A percentile compares a stretch with the other conserved stretches of the same genome.
phyloP scores from a whole-genome alignment of 2,329 filamentous ascomycete species.

The Paecilomyces sp. region DNA sequence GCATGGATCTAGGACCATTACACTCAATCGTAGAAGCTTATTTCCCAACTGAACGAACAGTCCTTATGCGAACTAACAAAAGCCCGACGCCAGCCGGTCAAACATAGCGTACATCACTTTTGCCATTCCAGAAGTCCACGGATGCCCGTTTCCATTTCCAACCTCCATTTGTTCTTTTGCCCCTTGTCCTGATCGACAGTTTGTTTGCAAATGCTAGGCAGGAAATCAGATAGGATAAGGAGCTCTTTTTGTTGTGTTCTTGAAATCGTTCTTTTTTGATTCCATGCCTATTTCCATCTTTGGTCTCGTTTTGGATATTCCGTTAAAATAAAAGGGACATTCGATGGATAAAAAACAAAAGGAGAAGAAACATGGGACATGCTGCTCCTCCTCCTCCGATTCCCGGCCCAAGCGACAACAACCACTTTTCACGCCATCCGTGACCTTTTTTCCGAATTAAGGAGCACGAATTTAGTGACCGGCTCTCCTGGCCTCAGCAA shows the following conservation, averaged over 20 bases:
- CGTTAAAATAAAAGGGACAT: conserved; percentile 1
- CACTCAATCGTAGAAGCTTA: not conserved
- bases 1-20: not conserved
- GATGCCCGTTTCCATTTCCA: not conserved
- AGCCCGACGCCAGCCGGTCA: too few relatives aligned
- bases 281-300: conserved; percentile 12
- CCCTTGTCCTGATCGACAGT: not conserved
- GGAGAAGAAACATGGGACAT: not conserved
- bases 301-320: not conserved
- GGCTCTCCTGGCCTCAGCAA: conserved; percentile 84
- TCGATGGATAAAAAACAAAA: conserved; percentile 1
- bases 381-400: not conserved
- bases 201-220: not conserved
- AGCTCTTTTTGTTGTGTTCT: not conserved
- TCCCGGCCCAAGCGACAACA: not conserved
- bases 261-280: conserved; percentile 10
- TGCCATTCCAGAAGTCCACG: not conserved
- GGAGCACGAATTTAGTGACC: conserved; percentile 52
- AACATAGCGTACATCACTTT: not conserved
- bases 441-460: conserved; percentile 12
- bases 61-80: not conserved
- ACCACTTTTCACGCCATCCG: not conserved
- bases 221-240: not conserved
- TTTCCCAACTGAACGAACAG: not conserved
- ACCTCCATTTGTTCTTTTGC: not conserved